Evolutionary conservation across 1,284 basidiomycete genomes (phyloP).

Genomic region (Coriolopsis trogii): DNA sequence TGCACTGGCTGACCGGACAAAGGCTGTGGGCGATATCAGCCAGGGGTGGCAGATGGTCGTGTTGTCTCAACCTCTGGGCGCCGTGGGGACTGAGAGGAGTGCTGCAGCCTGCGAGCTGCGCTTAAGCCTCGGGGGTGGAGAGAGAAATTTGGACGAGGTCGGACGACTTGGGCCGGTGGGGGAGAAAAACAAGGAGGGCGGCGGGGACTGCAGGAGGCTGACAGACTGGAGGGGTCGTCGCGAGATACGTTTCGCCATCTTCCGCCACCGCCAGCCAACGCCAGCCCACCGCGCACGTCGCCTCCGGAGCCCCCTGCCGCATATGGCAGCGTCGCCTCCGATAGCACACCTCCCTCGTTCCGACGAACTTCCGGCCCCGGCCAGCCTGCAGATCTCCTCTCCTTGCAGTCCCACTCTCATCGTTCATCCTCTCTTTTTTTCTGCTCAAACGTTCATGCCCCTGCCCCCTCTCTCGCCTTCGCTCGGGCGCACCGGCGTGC

Average conservation of each 20-base stretch:
- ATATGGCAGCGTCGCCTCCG: slow-evolving; percentile 11
- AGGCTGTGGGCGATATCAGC: slow-evolving; percentile 11
- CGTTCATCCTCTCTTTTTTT: background rate
- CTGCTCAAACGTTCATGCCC: background rate
- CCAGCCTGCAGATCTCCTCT: slow-evolving; percentile 9
- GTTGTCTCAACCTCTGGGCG: too few relatives aligned
- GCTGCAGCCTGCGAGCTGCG: background rate
- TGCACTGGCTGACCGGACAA: background rate
- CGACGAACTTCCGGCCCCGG: slow-evolving; percentile 21
- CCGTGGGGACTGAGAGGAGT: background rate
- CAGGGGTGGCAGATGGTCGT: slow-evolving; percentile 13
- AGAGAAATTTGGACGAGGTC: slow-evolving; percentile 4
- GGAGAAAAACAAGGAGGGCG: slow-evolving; percentile 7
- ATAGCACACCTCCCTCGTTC: slow-evolving; percentile 18
- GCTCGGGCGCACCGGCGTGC: too few relatives aligned
- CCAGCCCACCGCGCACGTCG: background rate
- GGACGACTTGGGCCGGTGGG: slow-evolving; percentile 4
- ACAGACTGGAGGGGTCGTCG: background rate
- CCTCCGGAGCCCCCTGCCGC: slow-evolving; percentile 6
- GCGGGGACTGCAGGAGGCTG: background rate
- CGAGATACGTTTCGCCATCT: slow-evolving; percentile 25
- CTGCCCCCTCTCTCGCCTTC: background rate
- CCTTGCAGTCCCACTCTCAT: background rate
- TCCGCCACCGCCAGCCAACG: slow-evolving; percentile 19
- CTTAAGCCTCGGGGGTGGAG: background rate